Evolutionary conservation across 2,329 filamentous ascomycete species (phyloP), one percentile per base, ranked within the genome.

Genomic region (Fusarium sp.): DNA sequence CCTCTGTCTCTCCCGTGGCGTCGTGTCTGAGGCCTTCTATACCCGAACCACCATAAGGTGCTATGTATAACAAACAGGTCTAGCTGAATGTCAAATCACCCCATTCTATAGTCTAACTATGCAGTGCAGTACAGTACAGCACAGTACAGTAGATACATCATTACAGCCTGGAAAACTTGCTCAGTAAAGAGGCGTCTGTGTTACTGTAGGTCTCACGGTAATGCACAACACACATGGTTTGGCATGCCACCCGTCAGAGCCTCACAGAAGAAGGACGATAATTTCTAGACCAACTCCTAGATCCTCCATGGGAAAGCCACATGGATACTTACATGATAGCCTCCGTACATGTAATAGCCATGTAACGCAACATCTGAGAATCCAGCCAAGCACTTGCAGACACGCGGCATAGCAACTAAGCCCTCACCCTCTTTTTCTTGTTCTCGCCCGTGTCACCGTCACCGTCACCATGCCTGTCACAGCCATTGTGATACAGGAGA

Each of bases 381-480:
- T 66, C 61, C 44, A 64, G 53, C 75, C 75, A 77, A 77, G 66
- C 75, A 76, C 66, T 76, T 69, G 54, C 65, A 77, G 61, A 77
- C 75, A 76, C 69, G 75, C 72, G 72, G 75, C 70, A 73, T 48
- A 62, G 45, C 14, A 39, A 17, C 35, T 28, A 51, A 60, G 45
- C 63, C 39, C 63, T 65, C 60, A 9, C 35, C 32, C 32, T 32
- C 32, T 32, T 67, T 68, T 61, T 61, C 63, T 53, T 68, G 53
- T 61, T 61, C 39, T 67, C 53, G 64, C 57, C 36, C 28, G 69
- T 63, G 65, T 78, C 32, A 26, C 50, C 32, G 48, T 30, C 32
- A 32, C 32, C 32, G 32, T 32, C 32, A 32, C 32, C 32, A 14
- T 36, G 50, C 32, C 30, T 36, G 50, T 54, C 35, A 54, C 35